Conservation (phyloP, 192 early-diverging fungal species). For the Podila epigama region DNA sequence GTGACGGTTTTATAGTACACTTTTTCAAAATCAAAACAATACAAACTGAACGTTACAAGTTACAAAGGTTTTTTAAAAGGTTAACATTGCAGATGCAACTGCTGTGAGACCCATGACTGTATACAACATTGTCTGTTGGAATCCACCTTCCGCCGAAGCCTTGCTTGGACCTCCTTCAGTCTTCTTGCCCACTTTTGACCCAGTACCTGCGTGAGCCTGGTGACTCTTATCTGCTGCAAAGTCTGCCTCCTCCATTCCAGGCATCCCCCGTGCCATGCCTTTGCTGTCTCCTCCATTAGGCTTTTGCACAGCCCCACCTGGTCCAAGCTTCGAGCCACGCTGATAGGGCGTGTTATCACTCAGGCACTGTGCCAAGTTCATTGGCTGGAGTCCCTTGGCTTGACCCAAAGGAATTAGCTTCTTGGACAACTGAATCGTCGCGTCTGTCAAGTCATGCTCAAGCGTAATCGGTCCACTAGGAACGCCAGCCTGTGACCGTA, state of each 20-base stretch:
- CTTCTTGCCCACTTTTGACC: no score
- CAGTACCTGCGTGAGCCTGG: background rate
- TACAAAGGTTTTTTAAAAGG: background rate
- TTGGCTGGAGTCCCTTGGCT: conserved; percentile 15
- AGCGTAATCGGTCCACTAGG: conserved; percentile 46
- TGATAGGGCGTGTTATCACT: conserved; percentile 23
- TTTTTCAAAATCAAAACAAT: background rate
- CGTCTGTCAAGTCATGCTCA: conserved; percentile 53
- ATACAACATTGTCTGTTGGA: background rate
- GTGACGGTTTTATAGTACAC: background rate
- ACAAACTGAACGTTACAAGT: background rate
- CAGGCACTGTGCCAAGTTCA: conserved; percentile 23
- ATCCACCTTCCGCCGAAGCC: background rate
- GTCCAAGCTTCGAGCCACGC: conserved; percentile 26
- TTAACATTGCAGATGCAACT: conserved; percentile 1
- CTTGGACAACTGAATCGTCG: conserved; percentile 50
- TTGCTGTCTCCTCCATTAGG: conserved; percentile 19
- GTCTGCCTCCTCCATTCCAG: conserved; percentile 34
- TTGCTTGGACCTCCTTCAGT: background rate
- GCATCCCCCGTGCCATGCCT: conserved; percentile 16
- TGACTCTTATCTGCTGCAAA: background rate
- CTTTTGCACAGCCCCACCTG: conserved; percentile 18
- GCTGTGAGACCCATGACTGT: background rate
- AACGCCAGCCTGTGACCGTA: conserved; percentile 26
- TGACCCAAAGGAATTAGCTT: conserved; percentile 47